A percentile compares a stretch with the other conserved stretches of the same genome.
Conservation (phyloP, 2,329 filamentous ascomycete species). For the Clarireedia sp. region DNA sequence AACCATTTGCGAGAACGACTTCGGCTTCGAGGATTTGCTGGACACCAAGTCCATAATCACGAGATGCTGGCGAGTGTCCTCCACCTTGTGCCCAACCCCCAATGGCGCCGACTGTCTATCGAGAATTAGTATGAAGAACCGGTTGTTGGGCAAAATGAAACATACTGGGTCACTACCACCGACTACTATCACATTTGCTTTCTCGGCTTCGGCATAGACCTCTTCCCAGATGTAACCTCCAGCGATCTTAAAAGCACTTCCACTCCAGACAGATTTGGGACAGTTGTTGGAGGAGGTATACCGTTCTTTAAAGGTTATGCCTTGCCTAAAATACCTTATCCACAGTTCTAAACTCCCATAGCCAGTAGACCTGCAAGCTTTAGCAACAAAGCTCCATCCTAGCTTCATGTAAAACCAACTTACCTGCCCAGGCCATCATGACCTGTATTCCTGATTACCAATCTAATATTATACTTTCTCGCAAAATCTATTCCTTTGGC, state of each 20-base stretch:
- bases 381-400: conserved; percentile 37
- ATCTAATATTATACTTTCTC: conserved; percentile 35
- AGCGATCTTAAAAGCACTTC: conserved; percentile 31
- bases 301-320: conserved; percentile 17
- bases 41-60: conserved; percentile 35
- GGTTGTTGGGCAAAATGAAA: conserved; percentile 17
- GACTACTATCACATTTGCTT: conserved; percentile 31
- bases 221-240: conserved; percentile 31
- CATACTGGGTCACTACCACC: conserved; percentile 27
- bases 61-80: conserved; percentile 34
- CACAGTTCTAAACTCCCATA: conserved; percentile 34
- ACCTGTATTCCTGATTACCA: conserved; percentile 37
- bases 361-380: conserved; percentile 23
- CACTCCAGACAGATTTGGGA: conserved; percentile 26
- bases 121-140: background rate
- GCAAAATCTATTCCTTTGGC: conserved; percentile 37
- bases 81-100: conserved; percentile 35
- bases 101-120: conserved; percentile 29
- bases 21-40: conserved; percentile 37
- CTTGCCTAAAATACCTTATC: conserved; percentile 38
- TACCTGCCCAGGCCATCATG: conserved; percentile 37
- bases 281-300: conserved; percentile 21
- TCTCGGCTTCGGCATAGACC: conserved; percentile 28
- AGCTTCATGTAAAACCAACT: background rate
- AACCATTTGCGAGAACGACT: conserved; percentile 15